Base-by-base conservation (phyloP, 192 early-diverging fungal species). In the Backusella macrospora region DNA sequence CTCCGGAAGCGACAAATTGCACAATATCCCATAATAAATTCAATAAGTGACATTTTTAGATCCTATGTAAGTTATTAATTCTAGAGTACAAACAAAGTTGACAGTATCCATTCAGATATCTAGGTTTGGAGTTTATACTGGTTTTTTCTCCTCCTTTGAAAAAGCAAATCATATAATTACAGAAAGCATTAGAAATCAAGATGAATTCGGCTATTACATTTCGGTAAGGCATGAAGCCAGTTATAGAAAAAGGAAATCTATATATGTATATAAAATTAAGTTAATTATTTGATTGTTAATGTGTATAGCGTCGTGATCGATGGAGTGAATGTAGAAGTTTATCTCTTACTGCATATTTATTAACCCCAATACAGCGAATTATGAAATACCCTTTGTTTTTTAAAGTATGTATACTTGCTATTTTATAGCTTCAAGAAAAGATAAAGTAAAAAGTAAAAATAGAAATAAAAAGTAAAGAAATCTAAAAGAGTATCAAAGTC, bases 371-470 rank as follows among this genome's bases (percentile, higher is more conserved):
- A 14, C 70, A 71, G 40, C 26, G 70, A 8, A 49, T 71, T 7
- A 71, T 71, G 70, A 71, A 71, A 42, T 71, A 71, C 52, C 70
- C 70, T 15, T 37, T 71, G 7, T 71, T 71, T 37, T 71, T 71
- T 42, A 71, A 59, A 47, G 67, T 69, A 69, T 39, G 37, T 43
- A 42, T n/a, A 21, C 37, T 10, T 43, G 6, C 42, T 9, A 9
- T 43, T 10, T 9, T 43, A 43, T 43, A 9, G 4, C 6, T 43
- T 6, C 6, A 43, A 43, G 4, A 43, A 10, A 5, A 47, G 5
- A 16, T 0, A 16, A 16, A 48, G n/a, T n/a, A 48, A 48, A 48
- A 15, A 15, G 16, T 16, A 48, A 1, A 15, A 15, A 48, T 15
- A 15, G 13, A 15, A 48, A 15, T 6, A 48, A 48, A 52, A 52